These are phyloP conservation scores for Lachancea lanzarotensis DNA, from an alignment of 805 yeast genomes.

Conservation along the genomic window DNA sequence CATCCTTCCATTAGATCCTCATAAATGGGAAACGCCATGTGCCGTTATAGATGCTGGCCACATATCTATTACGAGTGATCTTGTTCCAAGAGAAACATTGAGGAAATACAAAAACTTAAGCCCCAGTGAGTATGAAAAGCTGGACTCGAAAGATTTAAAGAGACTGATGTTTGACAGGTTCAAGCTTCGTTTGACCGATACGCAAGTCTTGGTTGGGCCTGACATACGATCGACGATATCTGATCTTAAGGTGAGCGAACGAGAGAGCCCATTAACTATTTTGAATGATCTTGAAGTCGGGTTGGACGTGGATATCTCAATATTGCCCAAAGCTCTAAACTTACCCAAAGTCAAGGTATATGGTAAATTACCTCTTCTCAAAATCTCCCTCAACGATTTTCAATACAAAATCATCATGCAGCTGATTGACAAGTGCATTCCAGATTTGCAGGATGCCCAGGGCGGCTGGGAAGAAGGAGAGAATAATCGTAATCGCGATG, in stretches of 20 bases:
- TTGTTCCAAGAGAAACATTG: slow-evolving; percentile 63
- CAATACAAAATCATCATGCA: slow-evolving; percentile 87
- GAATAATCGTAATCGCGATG: slow-evolving; percentile 20
- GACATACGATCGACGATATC: slow-evolving; percentile 70
- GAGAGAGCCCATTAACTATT: slow-evolving; percentile 44
- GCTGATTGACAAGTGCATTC: slow-evolving; percentile 62
- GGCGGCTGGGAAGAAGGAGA: too few relatives aligned
- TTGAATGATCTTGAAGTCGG: slow-evolving; percentile 72
- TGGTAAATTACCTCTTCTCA: slow-evolving; percentile 69
- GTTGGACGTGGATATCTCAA: slow-evolving; percentile 72
- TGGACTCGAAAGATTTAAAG: slow-evolving; percentile 43
- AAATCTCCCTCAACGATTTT: slow-evolving; percentile 72
- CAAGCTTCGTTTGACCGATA: slow-evolving; percentile 67
- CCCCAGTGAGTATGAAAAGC: slow-evolving; percentile 63
- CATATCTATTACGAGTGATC: slow-evolving; percentile 72
- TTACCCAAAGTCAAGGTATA: slow-evolving; percentile 67
- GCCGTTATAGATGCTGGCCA: slow-evolving; percentile 95
- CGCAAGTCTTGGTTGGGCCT: slow-evolving; percentile 84
- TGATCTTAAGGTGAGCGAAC: slow-evolving; percentile 48
- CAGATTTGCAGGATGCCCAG: slow-evolving; percentile 34
- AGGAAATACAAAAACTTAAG: slow-evolving; percentile 62
- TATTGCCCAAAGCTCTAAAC: slow-evolving; percentile 70
- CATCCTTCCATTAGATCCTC: slow-evolving; percentile 76
- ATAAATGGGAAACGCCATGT: slow-evolving; percentile 77
- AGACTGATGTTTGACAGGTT: slow-evolving; percentile 87